phyloP scores from a whole-genome alignment of 305 asterid genomes.

The Fraxinus albicans region DNA sequence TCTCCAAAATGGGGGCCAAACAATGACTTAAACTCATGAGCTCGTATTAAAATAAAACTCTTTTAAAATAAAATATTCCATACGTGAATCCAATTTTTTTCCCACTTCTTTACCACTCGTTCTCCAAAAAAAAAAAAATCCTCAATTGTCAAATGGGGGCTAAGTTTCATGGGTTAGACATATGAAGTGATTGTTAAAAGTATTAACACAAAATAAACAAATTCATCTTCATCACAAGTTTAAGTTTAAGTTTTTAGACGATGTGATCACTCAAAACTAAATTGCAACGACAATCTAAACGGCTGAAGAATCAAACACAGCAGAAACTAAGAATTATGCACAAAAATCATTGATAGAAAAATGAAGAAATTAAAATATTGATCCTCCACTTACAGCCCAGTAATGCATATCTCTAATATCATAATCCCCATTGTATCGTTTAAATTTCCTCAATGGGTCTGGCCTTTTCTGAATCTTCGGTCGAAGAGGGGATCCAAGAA shows the following conservation, averaged over 20 bases:
- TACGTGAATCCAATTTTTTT: too few relatives aligned
- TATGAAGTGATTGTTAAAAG: background rate
- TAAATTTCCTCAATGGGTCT: slow-evolving; percentile 41
- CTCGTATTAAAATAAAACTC: too few relatives aligned
- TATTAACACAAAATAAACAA: background rate
- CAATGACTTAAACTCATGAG: too few relatives aligned
- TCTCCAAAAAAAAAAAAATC: too few relatives aligned
- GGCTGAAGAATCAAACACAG: background rate
- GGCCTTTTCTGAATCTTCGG: slow-evolving; percentile 32
- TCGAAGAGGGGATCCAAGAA: slow-evolving; percentile 31
- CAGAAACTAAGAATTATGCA: background rate
- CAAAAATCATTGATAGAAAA: background rate
- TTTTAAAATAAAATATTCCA: too few relatives aligned
- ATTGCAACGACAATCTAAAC: background rate
- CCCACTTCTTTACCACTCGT: too few relatives aligned
- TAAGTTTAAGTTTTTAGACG: background rate
- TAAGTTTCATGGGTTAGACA: background rate
- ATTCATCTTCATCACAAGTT: background rate
- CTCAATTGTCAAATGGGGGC: too few relatives aligned
- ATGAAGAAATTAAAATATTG: background rate
- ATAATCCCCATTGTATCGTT: slow-evolving; percentile 37
- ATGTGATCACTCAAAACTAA: background rate
- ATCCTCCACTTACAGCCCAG: slow-evolving; percentile 50
- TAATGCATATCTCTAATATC: slow-evolving; percentile 51
- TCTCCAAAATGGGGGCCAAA: too few relatives aligned